Percentiles rank a stretch among this genome's conserved stretches.
These are phyloP conservation scores for Psidium guajava DNA, from an alignment of 345 rosid genomes.

Conservation along the genomic window DNA sequence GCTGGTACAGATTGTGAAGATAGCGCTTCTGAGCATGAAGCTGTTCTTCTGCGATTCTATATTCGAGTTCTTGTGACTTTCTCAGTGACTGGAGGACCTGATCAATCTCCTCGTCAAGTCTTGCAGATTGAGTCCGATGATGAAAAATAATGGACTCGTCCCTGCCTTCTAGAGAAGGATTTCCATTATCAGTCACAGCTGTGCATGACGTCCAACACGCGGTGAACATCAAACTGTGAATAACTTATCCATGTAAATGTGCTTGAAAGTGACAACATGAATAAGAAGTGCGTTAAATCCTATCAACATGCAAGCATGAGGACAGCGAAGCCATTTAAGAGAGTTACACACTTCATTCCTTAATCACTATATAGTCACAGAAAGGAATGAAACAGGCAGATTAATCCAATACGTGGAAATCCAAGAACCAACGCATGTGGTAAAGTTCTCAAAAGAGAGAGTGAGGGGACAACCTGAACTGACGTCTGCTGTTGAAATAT, in stretches of 20 bases:
- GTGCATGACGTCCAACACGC: background rate
- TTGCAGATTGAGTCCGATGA: conserved; percentile 27
- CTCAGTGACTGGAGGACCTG: conserved; percentile 43
- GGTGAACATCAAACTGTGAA: background rate
- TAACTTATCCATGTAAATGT: background rate
- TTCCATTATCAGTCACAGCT: conserved; percentile 13
- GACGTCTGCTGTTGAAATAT: conserved; percentile 42
- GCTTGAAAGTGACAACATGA: background rate
- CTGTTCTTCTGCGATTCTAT: conserved; percentile 45
- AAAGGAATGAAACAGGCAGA: background rate
- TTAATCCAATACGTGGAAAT: background rate
- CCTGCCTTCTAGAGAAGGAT: conserved; percentile 11
- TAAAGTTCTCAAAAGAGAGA: background rate
- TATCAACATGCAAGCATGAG: background rate
- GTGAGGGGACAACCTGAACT: conserved; percentile 14
- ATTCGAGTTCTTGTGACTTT: conserved; percentile 54
- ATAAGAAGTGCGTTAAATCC: background rate
- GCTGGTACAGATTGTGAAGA: conserved; percentile 43
- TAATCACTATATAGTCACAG: background rate
- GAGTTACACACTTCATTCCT: background rate
- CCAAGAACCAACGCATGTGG: background rate
- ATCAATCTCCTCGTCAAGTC: conserved; percentile 55
- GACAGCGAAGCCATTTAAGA: background rate
- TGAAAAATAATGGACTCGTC: conserved; percentile 17
- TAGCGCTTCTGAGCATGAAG: conserved; percentile 51